phyloP scores from a whole-genome alignment of 2,329 filamentous ascomycete species.

The Sodiomyces alkalinus region DNA sequence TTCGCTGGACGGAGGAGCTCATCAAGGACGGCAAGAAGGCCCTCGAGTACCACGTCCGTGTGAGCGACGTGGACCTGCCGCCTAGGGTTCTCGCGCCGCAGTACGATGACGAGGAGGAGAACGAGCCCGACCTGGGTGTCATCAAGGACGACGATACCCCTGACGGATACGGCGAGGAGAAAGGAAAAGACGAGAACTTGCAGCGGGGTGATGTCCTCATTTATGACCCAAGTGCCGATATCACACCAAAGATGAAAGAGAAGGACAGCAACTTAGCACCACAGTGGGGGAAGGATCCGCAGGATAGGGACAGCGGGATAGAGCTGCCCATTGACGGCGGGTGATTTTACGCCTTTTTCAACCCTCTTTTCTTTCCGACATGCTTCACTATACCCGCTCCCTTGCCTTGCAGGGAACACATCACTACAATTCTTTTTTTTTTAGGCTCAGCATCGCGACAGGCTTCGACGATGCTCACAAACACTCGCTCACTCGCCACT shows the following conservation, averaged over 20 bases:
- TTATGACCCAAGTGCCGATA: no score
- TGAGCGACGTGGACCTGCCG: slow-evolving; percentile 68
- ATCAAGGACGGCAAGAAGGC: slow-evolving; percentile 83
- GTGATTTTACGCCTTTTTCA: slow-evolving; percentile 10
- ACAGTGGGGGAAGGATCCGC: slow-evolving; percentile 6
- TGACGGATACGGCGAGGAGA: no score
- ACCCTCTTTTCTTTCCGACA: no score
- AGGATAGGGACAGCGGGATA: slow-evolving; percentile 36
- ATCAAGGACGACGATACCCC: slow-evolving; percentile 9
- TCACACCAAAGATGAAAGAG: slow-evolving; percentile 2
- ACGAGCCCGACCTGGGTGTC: slow-evolving; percentile 3
- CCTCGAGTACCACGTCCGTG: slow-evolving; percentile 63
- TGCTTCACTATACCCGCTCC: no score
- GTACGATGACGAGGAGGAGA: slow-evolving; percentile 43
- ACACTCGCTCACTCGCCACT: neutral
- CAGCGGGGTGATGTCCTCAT: no score
- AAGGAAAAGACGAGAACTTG: no score
- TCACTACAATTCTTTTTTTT: no score
- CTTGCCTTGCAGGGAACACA: no score
- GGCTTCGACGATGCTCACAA: neutral
- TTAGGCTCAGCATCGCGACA: no score
- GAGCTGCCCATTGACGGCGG: slow-evolving; percentile 26
- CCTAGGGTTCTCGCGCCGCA: slow-evolving; percentile 57
- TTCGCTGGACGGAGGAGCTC: slow-evolving; percentile 78
- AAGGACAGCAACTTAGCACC: slow-evolving; percentile 4